These are phyloP conservation scores for Penicillium fimorum DNA, from an alignment of 495 filamentous ascomycete genomes.

Conservation along the genomic window DNA sequence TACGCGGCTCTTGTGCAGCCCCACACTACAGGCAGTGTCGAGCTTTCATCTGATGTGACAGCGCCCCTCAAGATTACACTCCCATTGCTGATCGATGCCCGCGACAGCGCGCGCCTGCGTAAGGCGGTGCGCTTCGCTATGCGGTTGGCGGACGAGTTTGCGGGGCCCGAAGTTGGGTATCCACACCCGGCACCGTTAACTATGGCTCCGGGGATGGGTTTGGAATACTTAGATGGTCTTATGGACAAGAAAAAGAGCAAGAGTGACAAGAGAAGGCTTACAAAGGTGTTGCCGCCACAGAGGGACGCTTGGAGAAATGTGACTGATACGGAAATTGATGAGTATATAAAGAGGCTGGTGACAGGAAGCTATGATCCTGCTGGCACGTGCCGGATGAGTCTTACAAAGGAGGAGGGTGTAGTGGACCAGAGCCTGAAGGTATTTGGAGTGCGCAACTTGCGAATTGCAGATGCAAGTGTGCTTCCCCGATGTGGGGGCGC, in stretches of 20 bases:
- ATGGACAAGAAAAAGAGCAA: not conserved
- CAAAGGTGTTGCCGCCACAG: not conserved
- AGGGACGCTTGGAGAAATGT: not conserved
- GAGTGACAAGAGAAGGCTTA: not conserved
- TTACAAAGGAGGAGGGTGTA: not conserved
- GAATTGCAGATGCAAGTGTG: conserved; percentile 6
- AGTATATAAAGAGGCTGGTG: conserved; percentile 4
- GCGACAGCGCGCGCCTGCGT: not conserved
- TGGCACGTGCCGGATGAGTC: conserved; percentile 5
- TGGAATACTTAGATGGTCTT: not conserved
- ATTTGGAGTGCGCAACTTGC: conserved; percentile 1
- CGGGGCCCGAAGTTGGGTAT: not conserved
- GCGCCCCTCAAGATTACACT: not conserved
- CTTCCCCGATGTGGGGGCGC: not conserved
- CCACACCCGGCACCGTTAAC: not conserved
- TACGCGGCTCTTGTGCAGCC: conserved; percentile 5
- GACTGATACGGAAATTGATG: not conserved
- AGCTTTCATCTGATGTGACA: not conserved
- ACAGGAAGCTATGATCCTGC: conserved; percentile 4
- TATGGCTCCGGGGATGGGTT: not conserved
- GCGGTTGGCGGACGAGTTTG: conserved; percentile 4
- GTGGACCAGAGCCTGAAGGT: conserved; percentile 1
- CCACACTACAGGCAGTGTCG: not conserved
- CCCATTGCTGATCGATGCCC: not conserved
- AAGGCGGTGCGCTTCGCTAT: conserved; percentile 5